phyloP scores from a whole-genome alignment of 1,284 basidiomycete species.

The Cryptococcus sp. region DNA sequence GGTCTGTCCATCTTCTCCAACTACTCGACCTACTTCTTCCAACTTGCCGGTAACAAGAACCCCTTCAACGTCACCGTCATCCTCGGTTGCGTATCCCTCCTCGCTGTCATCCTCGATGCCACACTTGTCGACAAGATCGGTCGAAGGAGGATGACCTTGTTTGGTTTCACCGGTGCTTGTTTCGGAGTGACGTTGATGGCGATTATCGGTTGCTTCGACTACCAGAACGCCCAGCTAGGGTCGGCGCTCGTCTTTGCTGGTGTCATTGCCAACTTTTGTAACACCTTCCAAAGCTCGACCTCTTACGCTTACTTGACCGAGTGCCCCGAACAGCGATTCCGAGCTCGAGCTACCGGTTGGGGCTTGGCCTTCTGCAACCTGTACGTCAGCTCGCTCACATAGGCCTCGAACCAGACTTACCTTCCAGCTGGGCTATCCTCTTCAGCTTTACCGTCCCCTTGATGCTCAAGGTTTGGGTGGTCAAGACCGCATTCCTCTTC shows the following conservation, averaged over 20 bases:
- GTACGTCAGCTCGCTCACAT: conserved; percentile 5
- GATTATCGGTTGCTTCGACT: conserved; percentile 25
- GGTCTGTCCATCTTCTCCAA: conserved; percentile 9
- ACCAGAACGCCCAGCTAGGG: conserved; percentile 14
- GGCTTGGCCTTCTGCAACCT: conserved; percentile 24
- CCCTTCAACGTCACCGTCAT: conserved; percentile 24
- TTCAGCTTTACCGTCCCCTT: conserved; percentile 25
- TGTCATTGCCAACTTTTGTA: conserved; percentile 24
- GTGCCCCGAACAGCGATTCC: conserved; percentile 19
- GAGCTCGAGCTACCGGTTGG: conserved; percentile 17
- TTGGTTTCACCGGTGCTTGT: conserved; percentile 22
- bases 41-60: conserved; percentile 19
- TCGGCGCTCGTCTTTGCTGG: conserved; percentile 19
- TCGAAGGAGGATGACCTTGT: conserved; percentile 23
- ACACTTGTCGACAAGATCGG: conserved; percentile 23
- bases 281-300: conserved; percentile 20
- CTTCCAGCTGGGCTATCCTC: conserved; percentile 15
- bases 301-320: conserved; percentile 25
- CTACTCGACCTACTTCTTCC: conserved; percentile 22
- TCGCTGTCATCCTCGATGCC: conserved; percentile 13
- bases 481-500: conserved; percentile 25
- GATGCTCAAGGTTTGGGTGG: conserved; percentile 22
- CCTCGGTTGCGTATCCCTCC: conserved; percentile 13
- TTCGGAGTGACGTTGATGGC: conserved; percentile 18
- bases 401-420: not conserved